phyloP scores from a whole-genome alignment of 2,329 filamentous ascomycete species.

The Ceratocystis cubensis region DNA sequence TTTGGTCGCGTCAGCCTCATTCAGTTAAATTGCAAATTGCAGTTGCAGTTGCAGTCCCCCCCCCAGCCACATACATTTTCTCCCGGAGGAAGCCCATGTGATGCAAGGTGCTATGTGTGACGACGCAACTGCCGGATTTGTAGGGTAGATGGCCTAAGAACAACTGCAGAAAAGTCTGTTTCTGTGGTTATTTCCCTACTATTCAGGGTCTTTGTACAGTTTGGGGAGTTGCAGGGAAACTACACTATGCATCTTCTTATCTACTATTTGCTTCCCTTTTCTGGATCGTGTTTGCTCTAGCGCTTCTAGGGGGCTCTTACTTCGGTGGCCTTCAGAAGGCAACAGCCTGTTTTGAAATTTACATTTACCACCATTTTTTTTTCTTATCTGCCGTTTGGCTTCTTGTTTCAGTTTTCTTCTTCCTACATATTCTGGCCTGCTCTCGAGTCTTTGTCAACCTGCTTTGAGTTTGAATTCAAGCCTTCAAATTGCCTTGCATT shows the following conservation, averaged over 20 bases:
- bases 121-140: conserved; percentile 4
- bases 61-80: not conserved
- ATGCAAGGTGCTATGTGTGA: not conserved
- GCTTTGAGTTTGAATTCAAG: not conserved
- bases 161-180: not conserved
- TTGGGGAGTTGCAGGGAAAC: not conserved
- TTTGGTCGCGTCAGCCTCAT: not conserved
- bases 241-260: not conserved
- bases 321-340: not conserved
- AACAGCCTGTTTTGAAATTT: not conserved
- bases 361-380: not conserved
- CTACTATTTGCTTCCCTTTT: not conserved
- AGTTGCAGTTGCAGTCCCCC: not conserved
- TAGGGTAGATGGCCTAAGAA: not conserved
- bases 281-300: not conserved
- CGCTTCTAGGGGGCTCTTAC: not conserved
- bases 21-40: conserved; percentile 5
- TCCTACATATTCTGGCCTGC: not conserved
- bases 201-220: not conserved
- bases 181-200: not conserved
- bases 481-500: not conserved
- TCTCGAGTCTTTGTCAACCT: not conserved
- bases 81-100: not conserved
- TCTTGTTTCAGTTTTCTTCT: not conserved
- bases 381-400: not conserved